Conservation (phyloP, 1,284 basidiomycete genomes). For the Cutaneotrichosporon cyanovorans region DNA sequence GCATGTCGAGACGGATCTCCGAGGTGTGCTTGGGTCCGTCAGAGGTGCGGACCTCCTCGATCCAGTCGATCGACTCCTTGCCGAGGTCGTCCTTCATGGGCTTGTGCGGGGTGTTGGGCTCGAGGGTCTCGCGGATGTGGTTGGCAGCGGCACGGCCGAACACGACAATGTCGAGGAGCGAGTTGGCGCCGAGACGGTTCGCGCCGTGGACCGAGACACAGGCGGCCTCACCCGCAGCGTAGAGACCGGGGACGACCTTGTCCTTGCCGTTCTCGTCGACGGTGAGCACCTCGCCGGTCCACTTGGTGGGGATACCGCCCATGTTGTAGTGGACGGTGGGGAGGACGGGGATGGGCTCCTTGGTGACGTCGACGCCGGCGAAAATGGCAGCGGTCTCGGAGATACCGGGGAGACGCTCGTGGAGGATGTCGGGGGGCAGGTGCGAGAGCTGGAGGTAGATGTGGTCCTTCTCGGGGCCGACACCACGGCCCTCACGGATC, state of each 20-base stretch:
- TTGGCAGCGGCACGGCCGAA: slow-evolving; percentile 98
- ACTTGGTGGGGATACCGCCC: slow-evolving; percentile 99
- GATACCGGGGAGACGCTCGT: slow-evolving; percentile 97
- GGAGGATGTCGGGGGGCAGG: slow-evolving; percentile 89
- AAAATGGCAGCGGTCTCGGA: slow-evolving; percentile 99
- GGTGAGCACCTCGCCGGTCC: slow-evolving; percentile 94
- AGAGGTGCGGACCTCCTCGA: slow-evolving; percentile 81
- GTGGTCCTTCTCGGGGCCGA: slow-evolving; percentile 98
- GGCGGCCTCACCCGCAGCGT: slow-evolving; percentile 97
- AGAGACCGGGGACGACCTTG: slow-evolving; percentile 90
- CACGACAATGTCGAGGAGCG: slow-evolving; percentile 96
- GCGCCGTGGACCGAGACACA: slow-evolving; percentile 99
- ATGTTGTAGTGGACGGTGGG: slow-evolving; percentile 96
- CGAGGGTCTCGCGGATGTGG: slow-evolving; percentile 88
- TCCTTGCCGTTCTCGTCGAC: slow-evolving; percentile 81
- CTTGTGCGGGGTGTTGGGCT: slow-evolving; percentile 87
- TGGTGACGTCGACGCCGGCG: slow-evolving; percentile 98
- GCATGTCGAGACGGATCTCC: slow-evolving; percentile 89
- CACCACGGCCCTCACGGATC: slow-evolving; percentile 97
- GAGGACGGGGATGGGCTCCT: slow-evolving; percentile 95
- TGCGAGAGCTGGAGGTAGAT: slow-evolving; percentile 96
- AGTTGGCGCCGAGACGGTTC: slow-evolving; percentile 99
- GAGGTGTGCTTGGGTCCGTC: slow-evolving; percentile 79
- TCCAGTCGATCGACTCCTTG: slow-evolving; percentile 72
- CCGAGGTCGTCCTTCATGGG: slow-evolving; percentile 81